Base-by-base conservation (phyloP, 495 filamentous ascomycete genomes). In the Terfezia claveryi region DNA sequence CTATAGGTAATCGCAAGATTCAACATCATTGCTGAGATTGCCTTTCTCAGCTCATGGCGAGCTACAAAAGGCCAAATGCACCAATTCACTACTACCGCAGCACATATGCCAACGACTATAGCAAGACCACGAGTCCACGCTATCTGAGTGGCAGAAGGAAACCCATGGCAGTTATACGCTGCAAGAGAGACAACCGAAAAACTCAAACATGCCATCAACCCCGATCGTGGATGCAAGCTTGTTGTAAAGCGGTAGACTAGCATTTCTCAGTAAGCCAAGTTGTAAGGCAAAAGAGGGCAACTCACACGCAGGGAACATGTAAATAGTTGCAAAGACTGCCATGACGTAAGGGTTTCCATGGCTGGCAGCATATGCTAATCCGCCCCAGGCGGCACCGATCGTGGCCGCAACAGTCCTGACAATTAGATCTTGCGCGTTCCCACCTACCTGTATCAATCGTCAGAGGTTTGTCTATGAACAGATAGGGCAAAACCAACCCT, bases 31-130 rank as follows among this genome's bases (percentile, higher is more conserved):
- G 69, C 58, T 8, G 74, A 70, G 7, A 77, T 54, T 0, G 74
- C 72, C 55, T 78, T 77, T 32, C 76, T 63, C 16, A 79, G 68
- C 56, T 79, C 75, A 60, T 78, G 75, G 8, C 76, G 66, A 17
- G 76, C 76, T 6, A 79, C 69, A 51, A 79, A 79, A 44, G 76
- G 76, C 76, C 76, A 79, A 17, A 79, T 66, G 8, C 75, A 53
- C 76, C 75, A 78, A 59, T 77, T 79, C 10, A 77, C 68, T 1
- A 74, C 55, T 16, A 79, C 64, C 3, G 76, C 71, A 0, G 70
- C 67, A 0, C 75, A 68, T 27, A 76, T 68, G 0, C 76, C 76
- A 37, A 74, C 56, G 2, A 76, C 64, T 57, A 79, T 68, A 2
- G 73, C 69, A 5, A 70, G 54, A 4, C 74, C 75, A 38, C 71